Conservation (phyloP, 192 early-diverging fungal species). For the Pilobolus umbonatus region DNA sequence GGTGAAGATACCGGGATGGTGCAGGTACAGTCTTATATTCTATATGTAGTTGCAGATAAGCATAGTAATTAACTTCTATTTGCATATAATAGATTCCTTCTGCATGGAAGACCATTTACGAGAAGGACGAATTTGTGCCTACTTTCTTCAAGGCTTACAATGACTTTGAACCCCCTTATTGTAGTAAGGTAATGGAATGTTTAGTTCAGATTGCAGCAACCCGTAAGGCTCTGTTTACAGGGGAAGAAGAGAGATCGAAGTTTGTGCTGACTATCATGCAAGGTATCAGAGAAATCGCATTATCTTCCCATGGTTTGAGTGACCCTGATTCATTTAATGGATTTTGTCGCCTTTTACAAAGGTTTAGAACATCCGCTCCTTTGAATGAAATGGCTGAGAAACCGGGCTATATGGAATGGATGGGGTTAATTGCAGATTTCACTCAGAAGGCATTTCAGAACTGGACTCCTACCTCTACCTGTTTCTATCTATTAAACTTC, state of each 20-base stretch:
- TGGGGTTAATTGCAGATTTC: slow-evolving; percentile 55
- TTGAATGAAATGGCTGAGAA: slow-evolving; percentile 70
- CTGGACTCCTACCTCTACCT: slow-evolving; percentile 65
- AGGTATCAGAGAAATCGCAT: slow-evolving; percentile 63
- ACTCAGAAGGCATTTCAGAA: slow-evolving; percentile 57
- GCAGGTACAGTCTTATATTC: slow-evolving; percentile 38
- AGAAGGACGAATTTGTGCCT: slow-evolving; percentile 65
- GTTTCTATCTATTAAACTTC: slow-evolving; percentile 69
- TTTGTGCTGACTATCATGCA: slow-evolving; percentile 67
- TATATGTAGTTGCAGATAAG: not conserved
- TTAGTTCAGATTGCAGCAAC: slow-evolving; percentile 77
- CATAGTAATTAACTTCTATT: not conserved
- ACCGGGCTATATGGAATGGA: slow-evolving; percentile 61
- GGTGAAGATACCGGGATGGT: slow-evolving; percentile 66
- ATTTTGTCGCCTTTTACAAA: slow-evolving; percentile 74
- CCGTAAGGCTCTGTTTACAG: slow-evolving; percentile 79
- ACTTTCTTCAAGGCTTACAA: slow-evolving; percentile 69
- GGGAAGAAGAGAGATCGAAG: slow-evolving; percentile 52
- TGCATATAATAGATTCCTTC: slow-evolving; percentile 56
- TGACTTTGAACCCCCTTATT: slow-evolving; percentile 46
- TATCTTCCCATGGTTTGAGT: slow-evolving; percentile 50
- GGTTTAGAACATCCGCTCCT: slow-evolving; percentile 78
- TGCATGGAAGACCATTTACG: slow-evolving; percentile 73
- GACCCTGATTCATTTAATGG: slow-evolving; percentile 80
- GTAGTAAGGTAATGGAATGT: slow-evolving; percentile 70